These are phyloP conservation scores for Myxozyma geophila DNA, from an alignment of 805 yeast species.

Conservation along the genomic window DNA sequence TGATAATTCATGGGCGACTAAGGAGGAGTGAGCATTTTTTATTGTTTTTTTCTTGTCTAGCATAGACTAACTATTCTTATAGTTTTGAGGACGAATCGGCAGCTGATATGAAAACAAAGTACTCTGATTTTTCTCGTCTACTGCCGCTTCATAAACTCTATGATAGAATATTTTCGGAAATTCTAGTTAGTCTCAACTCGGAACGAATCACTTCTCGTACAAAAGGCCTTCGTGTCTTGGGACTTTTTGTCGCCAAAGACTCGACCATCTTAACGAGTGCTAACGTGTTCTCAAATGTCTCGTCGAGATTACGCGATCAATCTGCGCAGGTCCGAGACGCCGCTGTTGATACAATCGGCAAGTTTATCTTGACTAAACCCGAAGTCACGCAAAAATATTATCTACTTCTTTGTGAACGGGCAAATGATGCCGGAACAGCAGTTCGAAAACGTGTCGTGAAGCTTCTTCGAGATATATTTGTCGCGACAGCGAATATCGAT, in stretches of 20 bases:
- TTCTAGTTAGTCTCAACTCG: slow-evolving; percentile 56
- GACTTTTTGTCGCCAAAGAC: slow-evolving; percentile 59
- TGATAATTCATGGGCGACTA: slow-evolving; percentile 27
- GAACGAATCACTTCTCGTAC: slow-evolving; percentile 59
- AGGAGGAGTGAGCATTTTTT: slow-evolving; percentile 19
- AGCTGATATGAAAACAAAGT: slow-evolving; percentile 40
- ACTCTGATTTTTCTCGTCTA: slow-evolving; percentile 25
- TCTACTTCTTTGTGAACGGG: slow-evolving; percentile 53
- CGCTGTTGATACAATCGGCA: slow-evolving; percentile 66
- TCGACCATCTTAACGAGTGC: slow-evolving; percentile 56
- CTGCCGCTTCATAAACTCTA: slow-evolving; percentile 45
- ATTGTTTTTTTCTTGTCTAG: not conserved
- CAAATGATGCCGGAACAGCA: slow-evolving; percentile 62
- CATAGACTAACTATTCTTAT: not conserved
- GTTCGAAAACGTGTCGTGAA: slow-evolving; percentile 68
- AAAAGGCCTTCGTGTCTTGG: slow-evolving; percentile 67
- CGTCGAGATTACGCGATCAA: slow-evolving; percentile 57
- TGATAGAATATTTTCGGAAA: slow-evolving; percentile 57
- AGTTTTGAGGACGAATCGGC: slow-evolving; percentile 26
- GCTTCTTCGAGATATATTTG: slow-evolving; percentile 56
- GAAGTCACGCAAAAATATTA: slow-evolving; percentile 56
- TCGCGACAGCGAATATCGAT: slow-evolving; percentile 42
- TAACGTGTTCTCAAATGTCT: slow-evolving; percentile 57
- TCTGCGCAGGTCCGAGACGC: slow-evolving; percentile 80
- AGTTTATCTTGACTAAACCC: slow-evolving; percentile 52